Evolutionary conservation across 306 rosid genomes (phyloP).

Genomic region (Citrullus colocynthis): DNA sequence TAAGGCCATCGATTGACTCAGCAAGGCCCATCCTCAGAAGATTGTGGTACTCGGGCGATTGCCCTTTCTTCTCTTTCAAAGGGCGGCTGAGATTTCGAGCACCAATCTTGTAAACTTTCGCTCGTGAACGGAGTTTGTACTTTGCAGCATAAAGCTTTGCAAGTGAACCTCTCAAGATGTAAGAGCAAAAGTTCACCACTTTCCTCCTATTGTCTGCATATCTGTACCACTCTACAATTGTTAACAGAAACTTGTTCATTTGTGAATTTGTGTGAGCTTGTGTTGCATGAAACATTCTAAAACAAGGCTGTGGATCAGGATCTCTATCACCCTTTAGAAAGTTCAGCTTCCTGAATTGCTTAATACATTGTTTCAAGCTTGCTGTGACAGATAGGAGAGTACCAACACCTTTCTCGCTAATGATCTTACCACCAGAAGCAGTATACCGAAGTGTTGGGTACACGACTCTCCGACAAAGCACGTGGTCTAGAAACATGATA

Average conservation of each 20-base stretch:
- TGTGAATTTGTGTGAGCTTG: conserved; percentile 97
- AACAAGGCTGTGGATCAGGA: conserved; percentile 97
- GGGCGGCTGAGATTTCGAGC: conserved; percentile 80
- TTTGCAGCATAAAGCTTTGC: conserved; percentile 99
- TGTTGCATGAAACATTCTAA: conserved; percentile 96
- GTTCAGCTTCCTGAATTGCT: conserved; percentile 71
- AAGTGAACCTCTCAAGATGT: conserved; percentile 77
- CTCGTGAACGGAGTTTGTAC: conserved; percentile 92
- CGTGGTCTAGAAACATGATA: conserved; percentile 90
- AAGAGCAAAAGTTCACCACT: conserved; percentile 83
- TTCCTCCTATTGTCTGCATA: conserved; percentile 93
- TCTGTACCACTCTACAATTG: conserved; percentile 88
- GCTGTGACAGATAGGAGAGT: conserved; percentile 91
- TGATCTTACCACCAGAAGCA: conserved; percentile 88
- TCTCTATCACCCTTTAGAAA: conserved; percentile 90
- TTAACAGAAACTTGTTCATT: conserved; percentile 85
- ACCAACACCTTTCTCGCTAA: conserved; percentile 93
- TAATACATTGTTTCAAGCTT: conserved; percentile 84
- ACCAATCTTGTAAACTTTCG: conserved; percentile 90
- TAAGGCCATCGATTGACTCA: conserved; percentile 91
- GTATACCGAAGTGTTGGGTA: conserved; percentile 95
- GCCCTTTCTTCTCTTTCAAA: conserved; percentile 88
- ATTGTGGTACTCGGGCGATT: conserved; percentile 86
- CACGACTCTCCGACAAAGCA: conserved; percentile 82
- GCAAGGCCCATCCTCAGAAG: conserved; percentile 91